Base-by-base conservation (phyloP, 2,329 filamentous ascomycete genomes). In the Pseudocercospora macadamiae region DNA sequence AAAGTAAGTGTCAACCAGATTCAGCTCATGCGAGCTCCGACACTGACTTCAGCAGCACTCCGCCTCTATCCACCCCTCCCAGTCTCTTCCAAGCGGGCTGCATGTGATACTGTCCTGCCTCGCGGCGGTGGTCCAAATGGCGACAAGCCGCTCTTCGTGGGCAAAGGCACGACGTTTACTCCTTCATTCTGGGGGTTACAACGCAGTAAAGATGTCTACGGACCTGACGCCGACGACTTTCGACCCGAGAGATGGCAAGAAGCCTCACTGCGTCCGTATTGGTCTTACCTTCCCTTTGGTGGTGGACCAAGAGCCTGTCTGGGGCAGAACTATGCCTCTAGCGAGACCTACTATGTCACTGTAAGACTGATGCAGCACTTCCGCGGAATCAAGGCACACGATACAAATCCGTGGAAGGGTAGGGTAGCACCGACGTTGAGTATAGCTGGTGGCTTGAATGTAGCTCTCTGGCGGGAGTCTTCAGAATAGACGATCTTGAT, bases 41-140 rank as follows among this genome's bases (percentile, higher is more conserved):
- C 26, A 2, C 42, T 47, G 23, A 47, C 23, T 7, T 9, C 8
- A 19, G 12, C 26, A 68, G 64, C 64, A 0, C 82, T 92, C 62
- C 86, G 90, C 14, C 76, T 92, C 14, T 91, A 92, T 73, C 89
- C 90, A 1, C 80, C 83, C 9, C 87, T 93, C 1, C 89, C 90
- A 2, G 89, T 89, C 79, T 92, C 92, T 73, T 81, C 90, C 47
- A 86, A 90, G 60, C 77, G 86, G 18, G 83, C 89, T 14, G 81
- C 91, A n/a, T 80, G 79, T 55, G 87, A 92, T 75, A 92, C 89
- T 3, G 88, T 86, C 0, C 82, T 95, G 3, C 90, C 90, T 0
- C 80, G 78, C 19, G 90, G 81, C 37, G 81, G 80, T 26, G 81
- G 81, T 0, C 66, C 72, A 1, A 76, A 82, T 57, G 78, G 79